Evolutionary conservation across 2,329 filamentous ascomycete species (phyloP), one percentile per base, ranked within the genome.

Genomic region (Berkeleyomyces basicola): DNA sequence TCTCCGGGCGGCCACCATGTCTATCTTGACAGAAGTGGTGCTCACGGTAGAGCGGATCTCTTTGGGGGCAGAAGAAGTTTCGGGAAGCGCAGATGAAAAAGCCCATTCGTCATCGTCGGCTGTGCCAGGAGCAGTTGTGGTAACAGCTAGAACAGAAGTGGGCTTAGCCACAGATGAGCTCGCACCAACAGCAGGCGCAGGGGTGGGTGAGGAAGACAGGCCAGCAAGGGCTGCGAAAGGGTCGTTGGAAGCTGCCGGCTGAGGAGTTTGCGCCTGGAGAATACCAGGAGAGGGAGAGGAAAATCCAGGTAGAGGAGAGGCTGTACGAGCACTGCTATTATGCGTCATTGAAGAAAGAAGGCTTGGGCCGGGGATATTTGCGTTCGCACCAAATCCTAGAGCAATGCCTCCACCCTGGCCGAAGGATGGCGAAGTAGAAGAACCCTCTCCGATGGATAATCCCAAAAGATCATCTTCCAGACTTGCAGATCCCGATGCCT

Each of bases 381-480:
- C 79, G 68, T 87, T 86, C 65, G 80, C 81, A 63, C 86, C 85
- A 69, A 88, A 85, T 4, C 90, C 91, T 16, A 97, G 79, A 3
- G 90, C 85, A 67, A 97, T 95, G 59, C 86, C 86, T 57, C 92
- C 91, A 4, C 84, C 83, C 69, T 88, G 83, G 10, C 87, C 85
- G 69, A 84, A 92, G 63, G 74, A 79, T 65, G 71, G 72, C 3
- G 80, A 78, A 16, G 70, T 68, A 58, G 64, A 63, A 16, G 61
- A 43, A 31, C 57, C 43, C 64, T 87, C 85, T 58, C 84, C 84
- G 69, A 99, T 82, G 47, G 90, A 95, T 51, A 99, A 76, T 0
- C 93, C 93, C 3, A 99, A 78, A 6, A 99, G 78, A 70, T 99
- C 93, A 71, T 95, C 91, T 70, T 96, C 91, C 31, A 97, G 57